A percentile compares a stretch with the other conserved stretches of the same genome.
These are phyloP conservation scores for Pulveroboletus sp. DNA, from an alignment of 768 basidiomycete species.

Conservation along the genomic window DNA sequence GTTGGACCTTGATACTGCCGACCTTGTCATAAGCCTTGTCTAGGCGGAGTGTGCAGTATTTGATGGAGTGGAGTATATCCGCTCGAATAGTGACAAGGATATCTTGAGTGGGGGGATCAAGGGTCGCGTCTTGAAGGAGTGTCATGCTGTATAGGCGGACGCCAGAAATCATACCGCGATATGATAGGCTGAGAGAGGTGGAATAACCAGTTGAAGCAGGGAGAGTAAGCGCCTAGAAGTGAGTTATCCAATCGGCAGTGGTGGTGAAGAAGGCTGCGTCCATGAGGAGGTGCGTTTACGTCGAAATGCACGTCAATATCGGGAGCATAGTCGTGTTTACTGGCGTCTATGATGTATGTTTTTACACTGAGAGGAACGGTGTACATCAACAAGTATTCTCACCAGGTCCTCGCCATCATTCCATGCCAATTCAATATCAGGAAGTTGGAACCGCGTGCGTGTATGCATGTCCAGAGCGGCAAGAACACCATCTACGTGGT, in stretches of 20 bases:
- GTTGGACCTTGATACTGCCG: conserved; percentile 11
- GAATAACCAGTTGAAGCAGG: background rate
- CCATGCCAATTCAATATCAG: background rate
- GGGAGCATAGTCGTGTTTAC: background rate
- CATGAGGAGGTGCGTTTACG: conserved; percentile 19
- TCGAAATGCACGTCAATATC: conserved; percentile 8
- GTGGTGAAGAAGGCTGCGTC: conserved; percentile 1
- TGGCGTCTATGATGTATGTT: background rate
- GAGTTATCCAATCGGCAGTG: conserved; percentile 4
- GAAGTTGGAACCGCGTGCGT: conserved; percentile 1
- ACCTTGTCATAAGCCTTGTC: background rate
- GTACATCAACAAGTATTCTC: background rate
- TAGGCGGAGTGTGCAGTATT: conserved; percentile 11
- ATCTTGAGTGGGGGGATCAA: conserved; percentile 8
- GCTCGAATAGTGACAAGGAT: conserved; percentile 10
- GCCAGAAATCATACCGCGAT: conserved; percentile 5
- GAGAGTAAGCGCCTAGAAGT: conserved; percentile 10
- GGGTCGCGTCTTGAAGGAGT: conserved; percentile 12
- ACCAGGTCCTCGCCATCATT: background rate
- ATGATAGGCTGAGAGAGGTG: conserved; percentile 8
- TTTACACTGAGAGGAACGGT: background rate
- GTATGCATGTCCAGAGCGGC: conserved; percentile 14
- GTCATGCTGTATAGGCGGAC: background rate
- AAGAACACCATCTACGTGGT: background rate
- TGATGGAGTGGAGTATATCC: background rate